Conservation (phyloP, 1,284 basidiomycete genomes). For the Rhodotorula sp. region DNA sequence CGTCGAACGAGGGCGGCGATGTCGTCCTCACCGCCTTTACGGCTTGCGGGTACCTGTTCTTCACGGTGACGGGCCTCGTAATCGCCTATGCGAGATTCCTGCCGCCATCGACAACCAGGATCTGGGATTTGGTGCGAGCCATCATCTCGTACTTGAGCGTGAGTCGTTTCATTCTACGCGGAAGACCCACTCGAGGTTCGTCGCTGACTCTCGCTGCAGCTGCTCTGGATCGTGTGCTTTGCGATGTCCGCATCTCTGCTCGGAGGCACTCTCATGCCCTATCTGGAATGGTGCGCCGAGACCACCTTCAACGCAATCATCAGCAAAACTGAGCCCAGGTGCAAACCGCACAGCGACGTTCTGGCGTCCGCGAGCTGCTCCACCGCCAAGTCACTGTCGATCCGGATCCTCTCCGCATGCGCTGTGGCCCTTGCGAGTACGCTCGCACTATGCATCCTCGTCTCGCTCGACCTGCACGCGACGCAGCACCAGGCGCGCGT, state of each 20-base stretch:
- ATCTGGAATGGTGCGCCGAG: neutral
- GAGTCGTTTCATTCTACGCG: too few species aligned
- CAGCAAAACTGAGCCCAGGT: neutral
- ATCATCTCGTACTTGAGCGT: neutral
- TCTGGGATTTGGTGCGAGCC: neutral
- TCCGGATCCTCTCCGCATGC: neutral
- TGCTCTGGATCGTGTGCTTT: neutral
- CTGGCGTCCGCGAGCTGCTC: too few species aligned
- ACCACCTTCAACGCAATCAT: too few species aligned
- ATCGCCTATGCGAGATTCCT: constrained; percentile 1
- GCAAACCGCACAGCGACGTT: too few species aligned
- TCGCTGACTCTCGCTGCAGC: neutral
- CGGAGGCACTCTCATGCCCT: neutral
- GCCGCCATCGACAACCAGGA: neutral
- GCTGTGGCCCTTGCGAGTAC: constrained; percentile 2
- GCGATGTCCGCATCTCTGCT: neutral
- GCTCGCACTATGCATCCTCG: constrained; percentile 8
- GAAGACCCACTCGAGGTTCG: too few species aligned
- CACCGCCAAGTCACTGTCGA: neutral
- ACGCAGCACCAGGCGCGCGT: neutral
- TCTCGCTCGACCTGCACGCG: neutral
- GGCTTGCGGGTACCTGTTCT: neutral
- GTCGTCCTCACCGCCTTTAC: neutral
- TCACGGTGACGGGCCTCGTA: neutral
- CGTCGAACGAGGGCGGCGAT: neutral